Evolutionary conservation across 306 rosid genomes (phyloP), one percentile per base, ranked within the genome.

Genomic region (Medicago arabica): DNA sequence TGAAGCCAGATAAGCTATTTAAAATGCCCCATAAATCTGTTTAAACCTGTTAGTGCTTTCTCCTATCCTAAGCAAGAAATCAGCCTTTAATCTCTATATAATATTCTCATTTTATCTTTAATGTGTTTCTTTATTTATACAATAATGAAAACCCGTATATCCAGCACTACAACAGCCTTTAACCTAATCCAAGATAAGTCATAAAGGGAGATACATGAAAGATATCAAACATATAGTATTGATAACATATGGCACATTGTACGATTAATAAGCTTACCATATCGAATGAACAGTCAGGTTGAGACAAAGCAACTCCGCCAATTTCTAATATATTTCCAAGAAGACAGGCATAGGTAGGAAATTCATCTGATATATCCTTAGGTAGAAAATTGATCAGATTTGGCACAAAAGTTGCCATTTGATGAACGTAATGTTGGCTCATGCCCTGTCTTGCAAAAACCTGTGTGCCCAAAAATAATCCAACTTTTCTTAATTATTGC

Each of bases 271-370:
- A 75, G 72, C 84, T 84, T 83, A 95, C 99, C 99, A 90, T 83
- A 67, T 92, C 89, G 63, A 91, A 90, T 64, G 93, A 87, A 88
- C 92, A 86, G 76, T 78, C 91, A 72, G 97, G 92, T 84, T 78
- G 96, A 74, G 96, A 88, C 71, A 95, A 76, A 80, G 93, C 89
- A 74, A 83, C 76, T 65, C 92, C 90, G 34, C 93, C 90, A 78
- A 89, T 84, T 89, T 95, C 97, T 71, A 95, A 77, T 70, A 92
- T 82, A 86, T 95, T 95, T 75, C 97, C 99, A 82, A 95, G 92
- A 77, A 95, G 93, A 84, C 99, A 95, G 67, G 96, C 99, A 85
- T 90, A 88, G 77, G 93, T 86, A 78, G 99, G 97, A 76, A 86
- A 83, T 71, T 90, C 96, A 49, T 81, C 78, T 18, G 97, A 85